These are phyloP conservation scores for Phyllosticta paracitricarpa DNA, from an alignment of 2,329 filamentous ascomycete genomes.

Conservation along the genomic window DNA sequence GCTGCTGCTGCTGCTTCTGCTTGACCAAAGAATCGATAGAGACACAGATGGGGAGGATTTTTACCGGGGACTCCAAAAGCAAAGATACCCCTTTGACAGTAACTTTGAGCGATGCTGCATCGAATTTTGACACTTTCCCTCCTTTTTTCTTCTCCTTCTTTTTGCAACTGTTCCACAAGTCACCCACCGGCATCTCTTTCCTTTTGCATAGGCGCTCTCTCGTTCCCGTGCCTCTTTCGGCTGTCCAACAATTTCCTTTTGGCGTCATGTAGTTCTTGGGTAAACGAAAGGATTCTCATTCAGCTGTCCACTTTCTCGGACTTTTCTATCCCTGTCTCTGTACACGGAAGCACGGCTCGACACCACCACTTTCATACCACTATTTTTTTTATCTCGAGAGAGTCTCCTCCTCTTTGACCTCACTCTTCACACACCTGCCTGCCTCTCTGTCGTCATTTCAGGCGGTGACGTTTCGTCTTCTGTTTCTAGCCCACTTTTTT, in stretches of 20 bases:
- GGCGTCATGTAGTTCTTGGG: slow-evolving; percentile 1
- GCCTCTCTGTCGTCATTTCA: too few species aligned
- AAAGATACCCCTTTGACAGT: slow-evolving; percentile 5
- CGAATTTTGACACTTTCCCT: slow-evolving; percentile 1
- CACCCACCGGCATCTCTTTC: slow-evolving; percentile 6
- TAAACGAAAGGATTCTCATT: slow-evolving; percentile 2
- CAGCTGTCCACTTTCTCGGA: neutral
- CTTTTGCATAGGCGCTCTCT: slow-evolving; percentile 7
- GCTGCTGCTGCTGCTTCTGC: neutral
- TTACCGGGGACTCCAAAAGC: neutral
- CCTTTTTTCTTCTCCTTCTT: neutral
- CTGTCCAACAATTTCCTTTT: neutral
- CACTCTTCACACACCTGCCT: too few species aligned
- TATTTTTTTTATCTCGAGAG: neutral
- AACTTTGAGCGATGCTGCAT: slow-evolving; percentile 1
- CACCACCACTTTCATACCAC: neutral
- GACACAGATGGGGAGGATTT: neutral
- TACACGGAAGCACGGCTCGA: neutral
- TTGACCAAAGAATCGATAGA: neutral
- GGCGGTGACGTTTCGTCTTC: too few species aligned
- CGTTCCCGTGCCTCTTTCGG: neutral
- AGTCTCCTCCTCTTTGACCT: too few species aligned
- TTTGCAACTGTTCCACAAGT: neutral
- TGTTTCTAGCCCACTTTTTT: neutral
- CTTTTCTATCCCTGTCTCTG: neutral